These are phyloP conservation scores for Artemisia tridentata DNA, from an alignment of 129 eudicot genomes.

Conservation along the genomic window DNA sequence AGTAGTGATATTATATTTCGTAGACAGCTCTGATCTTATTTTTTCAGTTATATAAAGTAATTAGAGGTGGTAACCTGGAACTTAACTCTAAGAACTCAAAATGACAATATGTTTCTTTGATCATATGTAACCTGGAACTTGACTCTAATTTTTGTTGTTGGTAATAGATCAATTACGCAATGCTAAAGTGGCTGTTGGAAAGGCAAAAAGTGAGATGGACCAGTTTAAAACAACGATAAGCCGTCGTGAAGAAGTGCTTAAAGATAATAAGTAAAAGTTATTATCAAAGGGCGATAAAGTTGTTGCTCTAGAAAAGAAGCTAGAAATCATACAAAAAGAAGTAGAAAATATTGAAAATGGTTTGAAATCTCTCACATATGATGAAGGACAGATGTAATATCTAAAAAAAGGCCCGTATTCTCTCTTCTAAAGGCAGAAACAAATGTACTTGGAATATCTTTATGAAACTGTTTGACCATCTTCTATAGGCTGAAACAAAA, in stretches of 20 bases:
- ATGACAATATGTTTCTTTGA: too few relatives aligned
- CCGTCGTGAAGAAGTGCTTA: constrained; percentile 68
- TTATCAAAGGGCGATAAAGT: constrained; percentile 74
- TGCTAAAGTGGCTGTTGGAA: constrained; percentile 87
- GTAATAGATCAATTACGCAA: constrained; percentile 65
- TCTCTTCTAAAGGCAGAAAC: too few relatives aligned
- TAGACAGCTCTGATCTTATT: too few relatives aligned
- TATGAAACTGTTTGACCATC: too few relatives aligned
- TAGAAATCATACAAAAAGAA: constrained; percentile 52
- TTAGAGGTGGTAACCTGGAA: too few relatives aligned
- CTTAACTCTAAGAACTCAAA: too few relatives aligned
- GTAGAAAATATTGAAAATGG: constrained; percentile 61
- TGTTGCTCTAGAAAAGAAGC: constrained; percentile 66
- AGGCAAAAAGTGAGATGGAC: constrained; percentile 76
- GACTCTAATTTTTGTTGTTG: too few relatives aligned
- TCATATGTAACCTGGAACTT: too few relatives aligned
- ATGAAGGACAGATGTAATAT: constrained; percentile 69
- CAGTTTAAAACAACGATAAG: constrained; percentile 69
- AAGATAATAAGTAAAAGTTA: constrained; percentile 57
- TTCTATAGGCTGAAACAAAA: too few relatives aligned
- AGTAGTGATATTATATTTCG: too few relatives aligned
- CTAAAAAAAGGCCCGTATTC: constrained; percentile 56
- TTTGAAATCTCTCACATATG: constrained; percentile 54
- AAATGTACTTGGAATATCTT: too few relatives aligned
- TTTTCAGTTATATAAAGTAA: too few relatives aligned